Evolutionary conservation across 2,329 filamentous ascomycete species (phyloP), one percentile per base, ranked within the genome.

Genomic region (Eurotiales sp.): DNA sequence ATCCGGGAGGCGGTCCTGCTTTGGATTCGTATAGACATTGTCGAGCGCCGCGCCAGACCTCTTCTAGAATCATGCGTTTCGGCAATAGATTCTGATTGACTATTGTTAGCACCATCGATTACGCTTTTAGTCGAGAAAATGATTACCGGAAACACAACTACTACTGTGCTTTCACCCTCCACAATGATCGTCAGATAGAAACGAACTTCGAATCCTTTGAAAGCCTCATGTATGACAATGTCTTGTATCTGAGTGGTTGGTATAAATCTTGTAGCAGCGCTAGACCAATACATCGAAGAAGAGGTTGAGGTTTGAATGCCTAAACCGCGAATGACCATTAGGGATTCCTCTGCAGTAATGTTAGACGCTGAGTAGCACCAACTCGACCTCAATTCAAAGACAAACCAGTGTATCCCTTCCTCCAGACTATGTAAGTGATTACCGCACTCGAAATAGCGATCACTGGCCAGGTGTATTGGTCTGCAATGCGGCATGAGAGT

Each of bases 151-250:
- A 99, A 99, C 3, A 97, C 90, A n/a, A 99, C 92, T 0, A 97
- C 88, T 4, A 95, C 81, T 58, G 93, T 86, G 49, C 86, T 81
- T 71, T 97, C 92, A 2, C 85, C 90, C 60, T 95, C 87, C 15
- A 97, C 90, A 48, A 97, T 86, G 25, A 97, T 88, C 4, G 89
- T 83, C 8, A 99, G 74, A 64, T 96, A 96, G 64, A 92, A 95
- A 36, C 86, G 77, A 30, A 97, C 90, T 71, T 91, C 89, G 63
- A 96, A 95, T 0, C 91, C 91, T 52, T 83, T 83, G 70, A 97
- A 97, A 3, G 91, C 93, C 75, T 99, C 93, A 67, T 96, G 90
- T 46, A 99, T 88, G 49, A 96, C 83, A 51, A 99, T 86, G 67
- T 99, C 93, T 65, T 88, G 88, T 52, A 99, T 95, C 70, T 89